Percentiles rank a stretch among this genome's conserved stretches.
These are phyloP conservation scores for Aspergillus nomiae DNA, from an alignment of 2,329 filamentous ascomycete species.

Conservation along the genomic window DNA sequence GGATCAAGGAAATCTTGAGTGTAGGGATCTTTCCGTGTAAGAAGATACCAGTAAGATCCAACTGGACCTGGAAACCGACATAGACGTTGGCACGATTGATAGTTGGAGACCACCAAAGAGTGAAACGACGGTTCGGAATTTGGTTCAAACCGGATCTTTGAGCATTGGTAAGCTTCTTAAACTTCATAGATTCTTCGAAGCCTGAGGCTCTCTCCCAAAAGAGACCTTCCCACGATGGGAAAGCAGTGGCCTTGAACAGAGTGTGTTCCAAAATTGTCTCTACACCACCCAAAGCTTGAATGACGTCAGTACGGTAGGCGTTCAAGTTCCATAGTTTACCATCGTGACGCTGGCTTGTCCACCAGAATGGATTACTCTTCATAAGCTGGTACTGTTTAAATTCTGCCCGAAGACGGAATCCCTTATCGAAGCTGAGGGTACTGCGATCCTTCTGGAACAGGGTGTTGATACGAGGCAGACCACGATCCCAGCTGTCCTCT, in stretches of 20 bases:
- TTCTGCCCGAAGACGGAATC: conserved; percentile 90
- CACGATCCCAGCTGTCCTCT: conserved; percentile 97
- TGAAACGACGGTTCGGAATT: conserved; percentile 98
- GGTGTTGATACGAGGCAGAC: conserved; percentile 96
- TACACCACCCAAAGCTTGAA: conserved; percentile 92
- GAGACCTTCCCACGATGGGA: conserved; percentile 93
- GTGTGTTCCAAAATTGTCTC: conserved; percentile 98
- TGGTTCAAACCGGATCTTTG: conserved; percentile 96
- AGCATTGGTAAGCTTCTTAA: conserved; percentile 98
- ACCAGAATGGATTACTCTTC: conserved; percentile 99
- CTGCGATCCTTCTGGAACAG: conserved; percentile 98
- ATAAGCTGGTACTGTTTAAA: conserved; percentile 99
- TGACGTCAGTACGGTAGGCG: conserved; percentile 93
- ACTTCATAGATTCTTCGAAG: conserved; percentile 76
- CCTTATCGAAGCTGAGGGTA: conserved; percentile 97
- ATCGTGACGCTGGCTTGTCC: conserved; percentile 96
- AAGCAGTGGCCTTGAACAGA: conserved; percentile 93
- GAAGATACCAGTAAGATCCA: conserved; percentile 98
- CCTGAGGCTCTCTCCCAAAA: conserved; percentile 78
- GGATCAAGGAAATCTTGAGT: conserved; percentile 94
- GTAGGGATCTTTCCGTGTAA: conserved; percentile 98
- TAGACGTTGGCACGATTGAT: conserved; percentile 97
- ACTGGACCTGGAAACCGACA: conserved; percentile 97
- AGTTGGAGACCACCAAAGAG: conserved; percentile 93
- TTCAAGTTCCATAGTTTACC: conserved; percentile 98